Evolutionary conservation across 805 yeast species (phyloP).

Genomic region (Torulaspora maleeae): DNA sequence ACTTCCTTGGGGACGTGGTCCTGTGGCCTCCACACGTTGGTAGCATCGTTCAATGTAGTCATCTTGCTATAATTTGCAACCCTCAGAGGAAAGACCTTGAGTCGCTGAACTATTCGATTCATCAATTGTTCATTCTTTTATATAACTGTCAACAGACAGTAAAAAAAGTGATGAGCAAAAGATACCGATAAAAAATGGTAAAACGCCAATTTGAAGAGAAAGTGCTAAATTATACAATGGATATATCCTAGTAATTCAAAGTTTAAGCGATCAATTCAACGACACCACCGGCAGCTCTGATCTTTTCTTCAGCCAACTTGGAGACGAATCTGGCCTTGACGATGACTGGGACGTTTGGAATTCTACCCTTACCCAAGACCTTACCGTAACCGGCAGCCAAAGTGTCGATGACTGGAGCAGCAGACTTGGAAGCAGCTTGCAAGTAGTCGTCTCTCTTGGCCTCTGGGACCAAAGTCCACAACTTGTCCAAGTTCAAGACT

Average conservation of each 20-base stretch:
- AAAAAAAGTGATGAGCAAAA: not conserved
- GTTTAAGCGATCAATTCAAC: constrained; percentile 96
- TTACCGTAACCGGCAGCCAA: constrained; percentile 99
- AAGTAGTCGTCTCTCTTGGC: constrained; percentile 93
- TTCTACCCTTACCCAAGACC: constrained; percentile 98
- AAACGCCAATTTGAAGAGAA: not conserved
- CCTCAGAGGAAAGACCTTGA: not conserved
- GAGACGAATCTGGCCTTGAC: constrained; percentile 99
- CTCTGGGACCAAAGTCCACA: constrained; percentile 94
- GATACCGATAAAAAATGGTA: constrained; percentile 1
- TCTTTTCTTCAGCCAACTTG: constrained; percentile 98
- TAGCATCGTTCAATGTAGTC: constrained; percentile 13
- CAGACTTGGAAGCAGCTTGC: constrained; percentile 72
- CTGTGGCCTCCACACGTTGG: constrained; percentile 43
- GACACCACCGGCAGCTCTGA: constrained; percentile 99
- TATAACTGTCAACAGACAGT: not conserved
- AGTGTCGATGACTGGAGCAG: constrained; percentile 99
- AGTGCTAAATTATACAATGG: constrained; percentile 14
- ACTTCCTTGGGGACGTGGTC: constrained; percentile 41
- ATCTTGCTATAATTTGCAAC: not conserved
- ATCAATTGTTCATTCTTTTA: not conserved
- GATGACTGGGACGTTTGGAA: constrained; percentile 97
- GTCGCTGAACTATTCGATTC: not conserved
- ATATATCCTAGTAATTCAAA: not conserved
- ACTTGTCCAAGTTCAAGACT: constrained; percentile 94